Base-by-base conservation (phyloP, 2,329 filamentous ascomycete species). In the Penicillium hesseltinei region DNA sequence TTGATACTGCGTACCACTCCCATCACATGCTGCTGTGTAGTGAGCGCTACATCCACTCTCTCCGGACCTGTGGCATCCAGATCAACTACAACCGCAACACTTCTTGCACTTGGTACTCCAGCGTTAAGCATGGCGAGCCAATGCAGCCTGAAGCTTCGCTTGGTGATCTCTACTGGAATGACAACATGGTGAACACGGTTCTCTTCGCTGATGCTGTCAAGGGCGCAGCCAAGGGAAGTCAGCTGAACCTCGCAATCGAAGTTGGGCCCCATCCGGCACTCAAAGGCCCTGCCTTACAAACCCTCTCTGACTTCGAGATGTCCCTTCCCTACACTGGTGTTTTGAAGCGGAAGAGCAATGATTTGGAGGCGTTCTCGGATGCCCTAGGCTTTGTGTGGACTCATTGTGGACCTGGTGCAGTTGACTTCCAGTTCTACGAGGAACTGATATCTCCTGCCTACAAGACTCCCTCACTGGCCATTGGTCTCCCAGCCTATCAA, bases 401-500 rank as follows among this genome's bases (percentile, higher is more conserved):
- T 4, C n/a, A 17, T 17, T n/a, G 36, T 10, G 45, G 45, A 8
- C 15, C 31, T 2, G 19, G 11, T 8, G 19, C 6, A 2, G 45
- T 48, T 11, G 45, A 48, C 21, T 48, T 48, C 15, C 29, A 31
- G 29, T 5, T 5, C 29, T 31, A 13, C 29, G 29, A 31, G 29
- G 3, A 31, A 31, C 29, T 31, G 3, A 13, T 31, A 31, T 31
- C 10, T 31, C 29, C 29, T 13, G 29, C 29, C 5, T 31, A 13
- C 8, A 31, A 31, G 29, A 5, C 29, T 31, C 29, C 29, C 11
- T 31, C 29, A 13, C 29, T 31, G 29, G 29, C 29, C 10, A 31
- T 31, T 36, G 66, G 60, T 42, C 56, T 77, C 0, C 79, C 80
- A 0, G 47, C 65, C 0, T 83, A 82, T 54, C 70, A 75, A 1